These are phyloP conservation scores for Mayamaea pseudoterrestris DNA, from an alignment of 108 stramenopile species.

Conservation along the genomic window DNA sequence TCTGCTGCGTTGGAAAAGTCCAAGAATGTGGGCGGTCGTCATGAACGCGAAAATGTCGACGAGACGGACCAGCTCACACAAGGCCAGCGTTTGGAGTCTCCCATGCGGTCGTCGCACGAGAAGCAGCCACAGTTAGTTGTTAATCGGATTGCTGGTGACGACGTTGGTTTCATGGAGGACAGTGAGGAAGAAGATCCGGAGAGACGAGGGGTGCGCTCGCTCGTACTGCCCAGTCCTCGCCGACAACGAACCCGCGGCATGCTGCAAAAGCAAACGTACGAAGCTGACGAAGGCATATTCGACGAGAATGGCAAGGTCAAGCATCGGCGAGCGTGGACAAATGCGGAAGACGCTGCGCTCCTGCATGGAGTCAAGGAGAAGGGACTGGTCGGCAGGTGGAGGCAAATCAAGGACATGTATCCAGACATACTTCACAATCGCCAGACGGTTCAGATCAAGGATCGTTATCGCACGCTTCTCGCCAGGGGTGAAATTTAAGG, in stretches of 20 bases:
- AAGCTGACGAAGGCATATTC: constrained; percentile 4
- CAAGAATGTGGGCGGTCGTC: too few species aligned
- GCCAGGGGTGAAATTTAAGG: constrained; percentile 14
- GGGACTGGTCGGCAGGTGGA: constrained; percentile 43
- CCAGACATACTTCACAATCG: constrained; percentile 34
- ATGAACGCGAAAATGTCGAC: too few species aligned
- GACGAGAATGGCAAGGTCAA: constrained; percentile 2
- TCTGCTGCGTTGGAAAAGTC: too few species aligned
- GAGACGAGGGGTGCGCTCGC: neutral
- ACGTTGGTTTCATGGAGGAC: too few species aligned
- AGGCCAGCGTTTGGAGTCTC: too few species aligned
- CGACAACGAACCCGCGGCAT: too few species aligned
- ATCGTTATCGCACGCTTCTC: constrained; percentile 48
- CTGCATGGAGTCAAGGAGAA: constrained; percentile 29
- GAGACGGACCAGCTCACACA: too few species aligned
- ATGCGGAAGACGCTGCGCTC: constrained; percentile 44
- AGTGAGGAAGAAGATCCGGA: neutral
- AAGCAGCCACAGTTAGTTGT: too few species aligned
- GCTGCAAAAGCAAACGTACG: neutral
- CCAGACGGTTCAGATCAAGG: constrained; percentile 56
- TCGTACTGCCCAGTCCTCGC: neutral
- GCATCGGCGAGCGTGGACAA: constrained; percentile 30
- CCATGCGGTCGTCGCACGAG: too few species aligned
- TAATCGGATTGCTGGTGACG: too few species aligned
- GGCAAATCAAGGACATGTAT: constrained; percentile 40